Evolutionary conservation across 495 filamentous ascomycete genomes (phyloP).

Genomic region (Xylaria nigripes): DNA sequence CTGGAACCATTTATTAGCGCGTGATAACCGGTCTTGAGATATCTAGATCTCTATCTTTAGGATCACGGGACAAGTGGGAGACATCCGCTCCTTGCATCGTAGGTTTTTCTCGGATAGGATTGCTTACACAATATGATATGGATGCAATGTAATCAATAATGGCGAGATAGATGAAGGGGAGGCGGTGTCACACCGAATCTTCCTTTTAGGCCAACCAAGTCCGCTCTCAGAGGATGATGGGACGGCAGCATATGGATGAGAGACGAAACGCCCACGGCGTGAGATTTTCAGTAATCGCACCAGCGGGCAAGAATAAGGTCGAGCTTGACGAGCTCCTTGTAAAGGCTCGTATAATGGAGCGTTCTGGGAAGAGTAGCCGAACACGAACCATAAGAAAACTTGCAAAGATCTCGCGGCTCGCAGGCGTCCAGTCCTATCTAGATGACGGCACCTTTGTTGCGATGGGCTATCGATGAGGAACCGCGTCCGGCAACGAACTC

Average conservation of each 20-base stretch:
- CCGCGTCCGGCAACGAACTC: constrained; percentile 6
- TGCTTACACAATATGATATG: neutral
- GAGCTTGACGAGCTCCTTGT: neutral
- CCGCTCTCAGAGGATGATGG: neutral
- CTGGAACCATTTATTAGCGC: neutral
- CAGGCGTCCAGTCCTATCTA: constrained; percentile 2
- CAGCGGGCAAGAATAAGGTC: neutral
- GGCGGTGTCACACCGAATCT: neutral
- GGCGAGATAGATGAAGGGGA: neutral
- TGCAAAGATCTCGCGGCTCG: neutral
- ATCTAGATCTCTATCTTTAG: neutral
- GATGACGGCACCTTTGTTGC: constrained; percentile 5
- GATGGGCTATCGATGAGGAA: neutral
- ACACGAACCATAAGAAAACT: neutral
- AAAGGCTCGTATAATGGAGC: neutral
- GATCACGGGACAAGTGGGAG: neutral
- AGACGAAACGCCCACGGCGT: neutral
- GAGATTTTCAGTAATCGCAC: neutral
- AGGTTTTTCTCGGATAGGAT: neutral
- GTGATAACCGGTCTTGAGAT: neutral
- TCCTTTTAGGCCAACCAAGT: neutral
- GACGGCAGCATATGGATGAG: neutral
- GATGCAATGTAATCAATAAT: neutral
- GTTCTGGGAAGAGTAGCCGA: constrained; percentile 1
- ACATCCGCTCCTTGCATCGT: neutral